Conservation (phyloP, 176 grass and related monocot species). For the Carex kokanica region DNA sequence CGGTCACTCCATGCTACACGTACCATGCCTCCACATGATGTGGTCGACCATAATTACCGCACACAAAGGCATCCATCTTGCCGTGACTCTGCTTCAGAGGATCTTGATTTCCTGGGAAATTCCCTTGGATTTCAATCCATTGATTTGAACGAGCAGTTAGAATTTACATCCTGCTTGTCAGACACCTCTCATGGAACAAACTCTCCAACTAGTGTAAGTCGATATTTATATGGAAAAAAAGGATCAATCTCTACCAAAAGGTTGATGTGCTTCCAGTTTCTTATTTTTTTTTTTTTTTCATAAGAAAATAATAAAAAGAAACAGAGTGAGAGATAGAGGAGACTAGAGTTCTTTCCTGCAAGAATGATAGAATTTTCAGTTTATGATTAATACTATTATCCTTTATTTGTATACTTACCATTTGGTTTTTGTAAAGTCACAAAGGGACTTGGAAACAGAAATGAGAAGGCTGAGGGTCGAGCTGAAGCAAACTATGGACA, state of each 20-base stretch:
- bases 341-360: background rate
- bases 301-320: background rate
- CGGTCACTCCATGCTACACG: slow-evolving; percentile 31
- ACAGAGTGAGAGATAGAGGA: background rate
- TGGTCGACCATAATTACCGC: slow-evolving; percentile 24
- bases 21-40: slow-evolving; percentile 14
- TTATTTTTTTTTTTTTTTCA: background rate
- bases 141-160: slow-evolving; percentile 52
- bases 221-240: background rate
- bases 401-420: background rate
- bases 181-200: slow-evolving; percentile 33
- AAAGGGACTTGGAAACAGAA: slow-evolving; percentile 60
- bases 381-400: background rate
- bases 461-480: slow-evolving; percentile 80
- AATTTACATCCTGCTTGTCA: slow-evolving; percentile 21
- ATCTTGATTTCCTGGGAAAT: slow-evolving; percentile 50
- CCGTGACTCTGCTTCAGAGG: slow-evolving; percentile 37
- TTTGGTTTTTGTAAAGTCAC: slow-evolving; percentile 25
- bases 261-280: background rate
- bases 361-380: background rate
- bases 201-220: slow-evolving; percentile 50
- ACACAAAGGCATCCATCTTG: slow-evolving; percentile 22
- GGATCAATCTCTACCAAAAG: background rate
- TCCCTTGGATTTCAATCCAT: slow-evolving; percentile 44
- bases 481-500: slow-evolving; percentile 93